Evolutionary conservation across 352 stramenopile species (phyloP), one percentile per base, ranked within the genome.

Genomic region (Phytophthora macrochlamydospora): DNA sequence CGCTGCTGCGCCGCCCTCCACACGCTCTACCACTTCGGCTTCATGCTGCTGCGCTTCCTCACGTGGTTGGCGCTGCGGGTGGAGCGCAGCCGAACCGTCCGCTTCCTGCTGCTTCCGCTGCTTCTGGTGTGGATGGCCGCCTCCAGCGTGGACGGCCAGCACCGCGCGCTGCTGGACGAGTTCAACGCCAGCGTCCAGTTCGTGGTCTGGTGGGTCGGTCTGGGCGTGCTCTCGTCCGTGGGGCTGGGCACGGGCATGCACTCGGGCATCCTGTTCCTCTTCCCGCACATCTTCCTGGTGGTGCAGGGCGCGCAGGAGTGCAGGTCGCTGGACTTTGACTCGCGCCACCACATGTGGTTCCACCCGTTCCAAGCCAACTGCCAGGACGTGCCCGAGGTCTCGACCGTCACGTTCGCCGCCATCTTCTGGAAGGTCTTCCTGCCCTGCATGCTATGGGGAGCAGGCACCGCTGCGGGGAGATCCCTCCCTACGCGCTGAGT

Each of bases 201-300:
- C 72, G 77, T 97, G 32, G 85, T 94, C 46, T 98, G 93, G 91
- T 98, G 94, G 94, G 79, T 98, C 50, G 91, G 93, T 1, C 87
- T 98, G 28, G 94, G 94, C 52, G 90, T 98, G 49, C 85, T 98
- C 38, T 98, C 93, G 59, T 97, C 86, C 11, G 91, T 98, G n/a
- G 94, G 94, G 7, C 86, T 98, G 37, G 94, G 94, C 59, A 97
- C 90, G 24, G 94, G 94, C 50, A 96, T 98, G 82, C 94, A 98
- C 78, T 97, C 90, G 59, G 93, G 93, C 62, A 95, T 98, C 46
- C 78, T 98, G 11, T 98, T 98, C 69, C 76, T 98, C 9, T 98
- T 98, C 77, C 94, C 94, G 40, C 94, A 98, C 75, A 98, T 98
- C 53, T 97, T 98, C 75, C 75, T 96, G 55, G 93, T 98, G 38